Evolutionary conservation across 108 stramenopile species (phyloP).

Genomic region (Cyclotella distinguenda): DNA sequence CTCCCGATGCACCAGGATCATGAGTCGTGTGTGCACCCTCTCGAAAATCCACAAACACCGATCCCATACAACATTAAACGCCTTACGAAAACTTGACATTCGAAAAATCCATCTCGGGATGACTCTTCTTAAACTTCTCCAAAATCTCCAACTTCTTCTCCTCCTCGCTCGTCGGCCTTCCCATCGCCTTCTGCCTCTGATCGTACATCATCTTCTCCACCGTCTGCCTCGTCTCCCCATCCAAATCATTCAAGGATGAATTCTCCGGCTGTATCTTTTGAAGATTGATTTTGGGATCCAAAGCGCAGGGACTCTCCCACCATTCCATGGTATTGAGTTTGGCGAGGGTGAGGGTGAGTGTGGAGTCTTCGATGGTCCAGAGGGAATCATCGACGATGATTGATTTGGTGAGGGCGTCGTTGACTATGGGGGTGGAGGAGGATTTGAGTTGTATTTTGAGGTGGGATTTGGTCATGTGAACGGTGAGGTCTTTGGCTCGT

Average conservation of each 20-base stretch:
- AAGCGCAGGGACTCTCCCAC: constrained; percentile 93
- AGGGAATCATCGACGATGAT: constrained; percentile 97
- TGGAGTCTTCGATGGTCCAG: constrained; percentile 98
- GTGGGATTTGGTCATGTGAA: constrained; percentile 74
- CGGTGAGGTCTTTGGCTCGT: constrained; percentile 86
- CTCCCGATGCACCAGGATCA: too few species aligned
- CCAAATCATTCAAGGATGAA: constrained; percentile 91
- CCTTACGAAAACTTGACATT: constrained; percentile 90
- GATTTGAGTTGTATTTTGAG: constrained; percentile 82
- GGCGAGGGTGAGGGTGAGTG: constrained; percentile 78
- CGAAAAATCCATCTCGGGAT: constrained; percentile 98
- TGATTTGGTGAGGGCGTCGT: constrained; percentile 86
- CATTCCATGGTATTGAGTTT: constrained; percentile 98
- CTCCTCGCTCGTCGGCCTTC: constrained; percentile 96
- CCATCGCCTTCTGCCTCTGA: constrained; percentile 97
- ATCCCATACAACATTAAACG: too few species aligned
- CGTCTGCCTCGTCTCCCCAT: constrained; percentile 97
- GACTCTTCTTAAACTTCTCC: constrained; percentile 93
- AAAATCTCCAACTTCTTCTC: constrained; percentile 89
- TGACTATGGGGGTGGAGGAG: constrained; percentile 56
- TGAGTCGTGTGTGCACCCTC: too few species aligned
- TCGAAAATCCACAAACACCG: too few species aligned
- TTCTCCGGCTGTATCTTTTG: constrained; percentile 97
- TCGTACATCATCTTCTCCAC: constrained; percentile 99
- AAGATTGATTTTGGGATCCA: constrained; percentile 94